Evolutionary conservation across 331 rosid species (phyloP), one percentile per base, ranked within the genome.

Genomic region (Erythrophleum ivorense): DNA sequence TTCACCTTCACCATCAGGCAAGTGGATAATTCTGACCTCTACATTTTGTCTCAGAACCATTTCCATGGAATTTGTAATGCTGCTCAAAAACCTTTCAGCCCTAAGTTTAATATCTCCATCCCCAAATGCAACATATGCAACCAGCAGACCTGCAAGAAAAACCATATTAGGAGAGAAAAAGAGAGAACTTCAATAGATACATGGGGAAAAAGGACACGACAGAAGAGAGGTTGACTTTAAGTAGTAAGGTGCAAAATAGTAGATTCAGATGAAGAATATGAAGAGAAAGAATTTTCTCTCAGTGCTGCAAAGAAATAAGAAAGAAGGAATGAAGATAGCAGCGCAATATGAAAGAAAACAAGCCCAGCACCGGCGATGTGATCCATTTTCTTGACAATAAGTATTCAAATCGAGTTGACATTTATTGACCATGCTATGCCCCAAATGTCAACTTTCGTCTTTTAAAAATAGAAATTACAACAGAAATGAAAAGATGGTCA

Each of bases 11-110:
- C 89, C 92, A 65, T 85, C 92, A 7, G 91, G 94, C 80, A 94
- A 85, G 83, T 89, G 96, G 88, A 96, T 86, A 77, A 91, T 92
- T 87, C 98, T 91, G 72, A 96, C 98, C 85, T 96, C 97, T 55
- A 94, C 93, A 75, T 91, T 94, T 80, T 91, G 88, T 86, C 95
- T 91, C 59, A 96, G 93, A 88, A 96, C 97, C 86, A 91, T 87
- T 87, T 96, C 99, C 87, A 93, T 86, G 21, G 99, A 92, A 84
- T 96, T 94, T 69, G 99, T 96, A 80, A 96, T 96, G 79, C 99
- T 96, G 87, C 97, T 96, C 78, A 87, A 78, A 84, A 94, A 96
- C 85, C 99, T 92, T 88, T 96, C 97, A 19, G 90, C 98, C 87
- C 99, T 87, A 54, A 85, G 86, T 89, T 96, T 96, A 75, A 96